Evolutionary conservation across 2,329 filamentous ascomycete genomes (phyloP).

Genomic region (Phaeosphaeria sp.): DNA sequence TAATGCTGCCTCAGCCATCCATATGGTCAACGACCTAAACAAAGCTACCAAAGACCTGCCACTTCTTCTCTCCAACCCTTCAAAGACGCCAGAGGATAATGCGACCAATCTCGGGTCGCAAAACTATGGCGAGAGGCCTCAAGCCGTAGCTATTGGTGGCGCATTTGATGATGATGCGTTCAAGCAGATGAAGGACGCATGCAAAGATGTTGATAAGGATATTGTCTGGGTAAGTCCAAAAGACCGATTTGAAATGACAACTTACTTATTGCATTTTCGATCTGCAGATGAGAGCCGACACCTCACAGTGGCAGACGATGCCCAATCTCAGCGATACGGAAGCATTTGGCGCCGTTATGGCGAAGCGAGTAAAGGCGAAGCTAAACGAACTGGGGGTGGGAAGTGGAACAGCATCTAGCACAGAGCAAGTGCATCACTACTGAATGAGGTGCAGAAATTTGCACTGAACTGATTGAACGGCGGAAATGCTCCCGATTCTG

Average conservation of each 20-base stretch:
- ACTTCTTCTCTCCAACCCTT: conserved; percentile 5
- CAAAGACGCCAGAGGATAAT: background rate
- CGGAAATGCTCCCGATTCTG: too few relatives aligned
- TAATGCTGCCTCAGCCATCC: conserved; percentile 10
- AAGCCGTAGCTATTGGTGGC: conserved; percentile 12
- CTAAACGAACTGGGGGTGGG: conserved; percentile 11
- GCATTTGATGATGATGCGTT: conserved; percentile 9
- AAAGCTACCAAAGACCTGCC: conserved; percentile 15
- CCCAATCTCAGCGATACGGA: conserved; percentile 7
- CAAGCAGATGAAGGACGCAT: conserved; percentile 5
- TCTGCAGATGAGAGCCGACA: conserved; percentile 3
- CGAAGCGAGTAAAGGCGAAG: conserved; percentile 10
- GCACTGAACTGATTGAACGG: too few relatives aligned
- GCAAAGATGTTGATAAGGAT: conserved; percentile 6
- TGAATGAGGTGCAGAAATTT: background rate
- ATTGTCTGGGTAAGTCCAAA: conserved; percentile 11
- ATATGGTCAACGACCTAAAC: conserved; percentile 17
- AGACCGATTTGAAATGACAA: background rate
- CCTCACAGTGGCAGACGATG: background rate
- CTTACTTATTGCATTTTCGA: background rate
- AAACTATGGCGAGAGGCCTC: conserved; percentile 10
- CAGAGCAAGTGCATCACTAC: conserved; percentile 5
- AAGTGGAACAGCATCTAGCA: background rate
- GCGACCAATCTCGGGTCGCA: conserved; percentile 9
- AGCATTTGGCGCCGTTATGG: conserved; percentile 12